Evolutionary conservation across 31 red algal species (phyloP).

Genomic region (Odonthalia washingtoniensis): DNA sequence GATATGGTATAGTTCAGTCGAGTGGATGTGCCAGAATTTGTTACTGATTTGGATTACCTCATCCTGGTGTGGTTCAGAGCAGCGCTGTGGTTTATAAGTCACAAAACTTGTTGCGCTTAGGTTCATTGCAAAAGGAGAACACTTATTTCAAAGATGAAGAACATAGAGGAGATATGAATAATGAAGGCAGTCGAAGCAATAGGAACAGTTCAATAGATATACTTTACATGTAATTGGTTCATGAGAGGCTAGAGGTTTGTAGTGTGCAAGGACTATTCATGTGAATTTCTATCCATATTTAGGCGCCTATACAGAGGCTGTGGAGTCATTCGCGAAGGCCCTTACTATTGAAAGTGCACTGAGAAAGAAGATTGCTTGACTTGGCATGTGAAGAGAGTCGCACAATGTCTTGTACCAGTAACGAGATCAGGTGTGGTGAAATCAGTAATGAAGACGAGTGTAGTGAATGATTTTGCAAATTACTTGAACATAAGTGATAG

Average conservation of each 20-base stretch:
- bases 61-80: not conserved
- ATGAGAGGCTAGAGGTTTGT: constrained; percentile 24
- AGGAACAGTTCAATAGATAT: not conserved
- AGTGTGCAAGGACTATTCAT: constrained; percentile 50
- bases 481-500: constrained; percentile 55
- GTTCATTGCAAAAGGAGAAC: no score
- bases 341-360: constrained; percentile 38
- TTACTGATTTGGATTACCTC: constrained; percentile 27
- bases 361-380: constrained; percentile 7
- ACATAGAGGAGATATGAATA: not conserved
- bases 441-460: constrained; percentile 41
- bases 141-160: not conserved
- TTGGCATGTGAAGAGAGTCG: constrained; percentile 40
- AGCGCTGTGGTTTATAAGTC: constrained; percentile 55
- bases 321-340: constrained; percentile 37
- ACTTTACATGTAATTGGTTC: not conserved
- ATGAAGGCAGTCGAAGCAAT: no score
- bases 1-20: constrained; percentile 63
- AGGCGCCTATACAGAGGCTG: constrained; percentile 46
- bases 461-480: constrained; percentile 65
- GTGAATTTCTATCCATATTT: constrained; percentile 34
- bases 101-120: constrained; percentile 42
- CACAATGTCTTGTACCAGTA: constrained; percentile 48
- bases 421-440: constrained; percentile 53
- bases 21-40: constrained; percentile 55